Evolutionary conservation across 176 grass and related monocot genomes (phyloP), one percentile per base, ranked within the genome.

Genomic region (Eragrostis nindensis): DNA sequence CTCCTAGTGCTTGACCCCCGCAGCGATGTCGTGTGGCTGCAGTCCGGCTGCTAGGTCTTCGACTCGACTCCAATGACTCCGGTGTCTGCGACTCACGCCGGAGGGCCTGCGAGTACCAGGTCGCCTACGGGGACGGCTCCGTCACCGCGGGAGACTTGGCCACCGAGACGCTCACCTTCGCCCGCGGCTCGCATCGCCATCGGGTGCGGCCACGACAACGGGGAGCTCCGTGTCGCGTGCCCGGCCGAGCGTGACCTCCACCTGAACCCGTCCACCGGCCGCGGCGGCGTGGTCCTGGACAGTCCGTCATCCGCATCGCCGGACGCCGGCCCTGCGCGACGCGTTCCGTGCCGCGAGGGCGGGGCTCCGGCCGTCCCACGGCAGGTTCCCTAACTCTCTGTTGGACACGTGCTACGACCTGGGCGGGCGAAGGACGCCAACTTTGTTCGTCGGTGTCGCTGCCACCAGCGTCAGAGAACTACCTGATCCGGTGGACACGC

Each of bases 391-490:
- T 36, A 36, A 2, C 87, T 97, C 94, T 2, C 85, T 97, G n/a
- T 97, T 97, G 79, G 94, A 97, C 89, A 97, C 94, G 8, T 97
- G 94, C 90, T 97, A 94, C 75, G 92, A 97, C 87, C 94, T 97
- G 60, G 84, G 71, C 36, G 91, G 94, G 30, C 78, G 73, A 19
- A 94, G 78, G n/a, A n/a, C n/a, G n/a, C n/a, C n/a, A n/a, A n/a
- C n/a, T n/a, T n/a, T n/a, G n/a, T n/a, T n/a, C n/a, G n/a, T n/a
- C n/a, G n/a, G n/a, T n/a, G n/a, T n/a, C n/a, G n/a, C n/a, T n/a
- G n/a, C n/a, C n/a, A n/a, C n/a, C n/a, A n/a, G n/a, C n/a, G n/a
- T n/a, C n/a, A n/a, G n/a, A n/a, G n/a, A n/a, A n/a, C n/a, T n/a
- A n/a, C n/a, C n/a, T n/a, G n/a, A n/a, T n/a, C n/a, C n/a, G n/a